These are phyloP conservation scores for Hypoxylon lenormandii DNA, from an alignment of 495 filamentous ascomycete genomes.

Conservation along the genomic window DNA sequence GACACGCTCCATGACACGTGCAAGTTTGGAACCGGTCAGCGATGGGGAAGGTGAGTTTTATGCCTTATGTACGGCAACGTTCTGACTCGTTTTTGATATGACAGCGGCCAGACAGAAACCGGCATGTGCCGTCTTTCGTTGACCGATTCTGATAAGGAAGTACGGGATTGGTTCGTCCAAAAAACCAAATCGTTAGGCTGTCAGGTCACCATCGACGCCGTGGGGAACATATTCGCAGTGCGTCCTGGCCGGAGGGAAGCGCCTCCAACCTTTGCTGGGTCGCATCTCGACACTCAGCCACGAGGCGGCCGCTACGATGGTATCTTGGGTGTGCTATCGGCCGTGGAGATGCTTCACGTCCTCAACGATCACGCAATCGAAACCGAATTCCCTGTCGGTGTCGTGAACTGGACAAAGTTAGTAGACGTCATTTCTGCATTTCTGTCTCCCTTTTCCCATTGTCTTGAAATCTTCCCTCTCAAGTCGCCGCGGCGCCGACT, in stretches of 20 bases:
- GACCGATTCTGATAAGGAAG: slow-evolving; percentile 37
- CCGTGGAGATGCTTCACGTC: slow-evolving; percentile 72
- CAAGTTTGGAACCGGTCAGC: no score
- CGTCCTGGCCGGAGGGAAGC: slow-evolving; percentile 63
- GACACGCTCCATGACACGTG: no score
- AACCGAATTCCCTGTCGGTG: slow-evolving; percentile 73
- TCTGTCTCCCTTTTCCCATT: no score
- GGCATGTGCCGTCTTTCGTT: no score
- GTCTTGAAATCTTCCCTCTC: no score
- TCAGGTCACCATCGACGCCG: slow-evolving; percentile 54
- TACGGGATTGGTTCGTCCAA: slow-evolving; percentile 76
- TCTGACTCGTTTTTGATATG: no score
- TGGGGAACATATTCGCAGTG: slow-evolving; percentile 78
- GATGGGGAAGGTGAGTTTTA: no score
- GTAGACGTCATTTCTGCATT: no score
- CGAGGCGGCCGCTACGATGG: slow-evolving; percentile 79
- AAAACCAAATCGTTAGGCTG: slow-evolving; percentile 74
- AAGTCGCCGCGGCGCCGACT: no score
- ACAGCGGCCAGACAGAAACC: no score
- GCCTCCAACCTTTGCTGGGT: slow-evolving; percentile 71
- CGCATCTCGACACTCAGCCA: slow-evolving; percentile 80
- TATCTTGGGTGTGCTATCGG: slow-evolving; percentile 76
- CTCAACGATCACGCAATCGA: slow-evolving; percentile 74
- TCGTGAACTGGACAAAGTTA: slow-evolving; percentile 79
- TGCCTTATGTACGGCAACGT: no score